Percentiles rank a stretch among this genome's conserved stretches.
phyloP scores from a whole-genome alignment of 2,329 filamentous ascomycete species.

The Alternaria sp. region DNA sequence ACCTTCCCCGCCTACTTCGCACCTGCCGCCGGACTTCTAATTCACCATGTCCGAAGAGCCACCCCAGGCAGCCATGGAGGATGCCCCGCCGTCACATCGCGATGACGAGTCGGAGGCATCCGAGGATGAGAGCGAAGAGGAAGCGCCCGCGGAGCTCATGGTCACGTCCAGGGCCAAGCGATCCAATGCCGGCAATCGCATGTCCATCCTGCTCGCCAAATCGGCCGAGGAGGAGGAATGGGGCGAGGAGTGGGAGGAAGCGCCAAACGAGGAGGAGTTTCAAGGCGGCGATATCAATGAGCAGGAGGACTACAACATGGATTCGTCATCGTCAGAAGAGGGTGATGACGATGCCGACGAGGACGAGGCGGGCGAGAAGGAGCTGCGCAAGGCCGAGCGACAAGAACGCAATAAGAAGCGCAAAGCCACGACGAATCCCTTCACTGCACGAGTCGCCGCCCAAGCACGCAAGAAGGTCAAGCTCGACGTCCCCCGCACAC shows the following conservation, averaged over 20 bases:
- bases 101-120: constrained; percentile 22
- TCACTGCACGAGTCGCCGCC: constrained; percentile 43
- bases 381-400: constrained; percentile 78
- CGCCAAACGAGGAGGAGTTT: constrained; percentile 63
- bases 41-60: constrained; percentile 21
- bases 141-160: constrained; percentile 44
- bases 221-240: constrained; percentile 44
- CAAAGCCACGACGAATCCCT: constrained; percentile 67
- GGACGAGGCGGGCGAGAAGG: constrained; percentile 85
- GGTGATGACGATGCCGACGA: constrained; percentile 72
- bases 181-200: constrained; percentile 51
- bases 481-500: constrained; percentile 45
- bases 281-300: constrained; percentile 61
- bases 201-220: constrained; percentile 47
- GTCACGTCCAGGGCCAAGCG: constrained; percentile 46
- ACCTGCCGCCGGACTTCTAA: background rate
- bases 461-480: constrained; percentile 49
- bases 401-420: constrained; percentile 73
- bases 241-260: constrained; percentile 69
- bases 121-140: constrained; percentile 36
- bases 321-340: constrained; percentile 78
- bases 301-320: constrained; percentile 77
- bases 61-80: constrained; percentile 17
- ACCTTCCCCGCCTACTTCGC: constrained; percentile 26
- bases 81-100: constrained; percentile 19